A percentile compares a stretch with the other conserved stretches of the same genome.
Conservation (phyloP, 768 basidiomycete genomes). For the Hericium rajendrae region DNA sequence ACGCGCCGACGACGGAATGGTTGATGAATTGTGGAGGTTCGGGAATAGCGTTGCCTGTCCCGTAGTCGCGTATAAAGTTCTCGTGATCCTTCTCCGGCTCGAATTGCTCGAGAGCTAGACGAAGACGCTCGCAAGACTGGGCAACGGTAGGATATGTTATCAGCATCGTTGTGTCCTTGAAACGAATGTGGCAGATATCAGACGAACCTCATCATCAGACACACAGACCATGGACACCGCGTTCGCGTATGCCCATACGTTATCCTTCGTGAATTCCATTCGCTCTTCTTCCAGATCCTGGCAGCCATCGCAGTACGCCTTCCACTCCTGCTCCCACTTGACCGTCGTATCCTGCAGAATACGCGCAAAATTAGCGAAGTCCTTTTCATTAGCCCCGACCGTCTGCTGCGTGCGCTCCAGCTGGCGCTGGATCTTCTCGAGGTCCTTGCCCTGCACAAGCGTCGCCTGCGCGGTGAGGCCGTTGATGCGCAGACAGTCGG, state of each 20-base stretch:
- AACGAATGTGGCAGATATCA: neutral
- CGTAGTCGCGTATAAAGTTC: slow-evolving; percentile 79
- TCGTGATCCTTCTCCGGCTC: slow-evolving; percentile 86
- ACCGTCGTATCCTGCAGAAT: slow-evolving; percentile 67
- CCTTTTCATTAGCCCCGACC: slow-evolving; percentile 83
- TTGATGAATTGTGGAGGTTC: slow-evolving; percentile 84
- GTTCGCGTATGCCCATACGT: slow-evolving; percentile 94
- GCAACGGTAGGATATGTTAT: neutral
- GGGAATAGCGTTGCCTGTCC: slow-evolving; percentile 81
- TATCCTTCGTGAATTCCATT: slow-evolving; percentile 91
- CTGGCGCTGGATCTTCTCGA: slow-evolving; percentile 83
- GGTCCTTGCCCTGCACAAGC: slow-evolving; percentile 85
- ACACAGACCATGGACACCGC: slow-evolving; percentile 95
- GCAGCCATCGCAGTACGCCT: slow-evolving; percentile 84
- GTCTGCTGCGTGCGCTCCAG: slow-evolving; percentile 85
- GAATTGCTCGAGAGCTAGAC: slow-evolving; percentile 79
- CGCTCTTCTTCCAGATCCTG: slow-evolving; percentile 96
- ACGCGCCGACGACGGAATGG: slow-evolving; percentile 48
- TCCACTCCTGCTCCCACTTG: slow-evolving; percentile 94
- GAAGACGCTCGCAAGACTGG: slow-evolving; percentile 86
- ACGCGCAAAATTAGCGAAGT: slow-evolving; percentile 81
- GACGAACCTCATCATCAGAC: slow-evolving; percentile 81
- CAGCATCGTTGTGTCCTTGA: neutral
- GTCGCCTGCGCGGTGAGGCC: slow-evolving; percentile 87
- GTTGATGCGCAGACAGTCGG: slow-evolving; percentile 88